phyloP scores from a whole-genome alignment of 1,139 yeast genomes.

The Taphrina populina region DNA sequence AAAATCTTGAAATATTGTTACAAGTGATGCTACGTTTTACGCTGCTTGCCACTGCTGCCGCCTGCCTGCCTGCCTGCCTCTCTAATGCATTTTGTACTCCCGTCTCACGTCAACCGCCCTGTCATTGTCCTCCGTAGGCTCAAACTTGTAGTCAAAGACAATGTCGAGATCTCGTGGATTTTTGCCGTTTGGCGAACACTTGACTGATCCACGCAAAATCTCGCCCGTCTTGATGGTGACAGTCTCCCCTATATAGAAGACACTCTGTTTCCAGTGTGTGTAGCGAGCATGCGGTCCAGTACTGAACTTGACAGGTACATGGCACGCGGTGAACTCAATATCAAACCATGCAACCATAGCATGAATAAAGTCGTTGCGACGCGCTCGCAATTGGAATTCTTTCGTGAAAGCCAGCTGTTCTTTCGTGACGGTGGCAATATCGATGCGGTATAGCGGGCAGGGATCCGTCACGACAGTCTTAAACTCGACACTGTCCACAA shows the following conservation, averaged over 20 bases:
- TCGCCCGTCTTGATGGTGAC: conserved; percentile 79
- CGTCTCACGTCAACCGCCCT: conserved; percentile 51
- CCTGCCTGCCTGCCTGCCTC: too few species aligned
- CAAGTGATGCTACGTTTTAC: too few species aligned
- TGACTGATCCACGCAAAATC: conserved; percentile 63
- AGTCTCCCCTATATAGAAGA: conserved; percentile 78
- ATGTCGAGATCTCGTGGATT: conserved; percentile 67
- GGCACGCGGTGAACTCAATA: conserved; percentile 67
- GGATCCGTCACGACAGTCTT: conserved; percentile 72
- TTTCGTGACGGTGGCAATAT: conserved; percentile 80
- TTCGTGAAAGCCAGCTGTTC: conserved; percentile 76
- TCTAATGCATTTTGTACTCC: conserved; percentile 65
- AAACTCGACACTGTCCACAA: conserved; percentile 88
- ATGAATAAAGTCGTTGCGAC: conserved; percentile 77
- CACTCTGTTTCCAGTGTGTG: conserved; percentile 90
- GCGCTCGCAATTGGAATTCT: conserved; percentile 66
- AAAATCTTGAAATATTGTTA: too few species aligned
- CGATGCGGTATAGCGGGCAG: conserved; percentile 71
- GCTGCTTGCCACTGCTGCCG: too few species aligned
- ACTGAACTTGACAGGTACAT: conserved; percentile 48
- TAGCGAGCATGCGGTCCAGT: conserved; percentile 52
- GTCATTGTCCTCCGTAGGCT: conserved; percentile 55
- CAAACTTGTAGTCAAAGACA: conserved; percentile 52
- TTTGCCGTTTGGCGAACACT: conserved; percentile 68
- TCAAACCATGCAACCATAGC: conserved; percentile 96